Base-by-base conservation (phyloP, 176 grass and related monocot genomes). In the Eremochloa ophiuroides region DNA sequence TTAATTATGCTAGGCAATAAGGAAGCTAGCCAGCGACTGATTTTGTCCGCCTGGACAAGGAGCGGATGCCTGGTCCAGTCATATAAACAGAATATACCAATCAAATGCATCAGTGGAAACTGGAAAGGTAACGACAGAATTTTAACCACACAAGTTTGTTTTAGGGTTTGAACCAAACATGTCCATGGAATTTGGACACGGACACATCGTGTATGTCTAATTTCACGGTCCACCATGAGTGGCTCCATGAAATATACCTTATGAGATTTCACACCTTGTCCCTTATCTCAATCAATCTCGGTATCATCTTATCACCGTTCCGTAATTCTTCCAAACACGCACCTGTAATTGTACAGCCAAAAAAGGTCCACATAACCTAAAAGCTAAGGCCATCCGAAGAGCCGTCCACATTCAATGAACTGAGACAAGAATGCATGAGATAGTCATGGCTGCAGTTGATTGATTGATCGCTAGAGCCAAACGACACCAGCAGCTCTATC, bases 401-500 rank as follows among this genome's bases (percentile, higher is more conserved):
- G 23, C 30, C 41, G 82, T 77, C 87, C 20, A 81, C 42, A 38
- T 89, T 81, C 87, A 89, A 76, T 89, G 87, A 81, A 81, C 82
- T 47, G 18, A 56, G 47, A 62, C 12, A 27, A 81, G 16, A 1
- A 44, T 26, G 67, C 42, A 80, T 42, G 71, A 53, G n/a, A n/a
- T n/a, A 35, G 64, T 76, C 63, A 76, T 65, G 8, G 53, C 4
- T 75, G 20, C 10, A 4, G 17, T 58, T 74, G 37, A 69, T 43
- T 47, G 82, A 76, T 81, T 35, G 76, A 76, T 89, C n/a, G 77
- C 64, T 64, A 81, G 75, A 81, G 56, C 41, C 70, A 80, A 51
- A 80, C 3, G 39, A 43, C 50, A 34, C 50, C 41, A 33, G n/a
- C 55, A 50, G 62, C 59, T 71, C 18, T 37, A 73, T 80, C 71